phyloP scores from a whole-genome alignment of 1,284 basidiomycete genomes.

The Apiotrichum mycotoxinovorans region DNA sequence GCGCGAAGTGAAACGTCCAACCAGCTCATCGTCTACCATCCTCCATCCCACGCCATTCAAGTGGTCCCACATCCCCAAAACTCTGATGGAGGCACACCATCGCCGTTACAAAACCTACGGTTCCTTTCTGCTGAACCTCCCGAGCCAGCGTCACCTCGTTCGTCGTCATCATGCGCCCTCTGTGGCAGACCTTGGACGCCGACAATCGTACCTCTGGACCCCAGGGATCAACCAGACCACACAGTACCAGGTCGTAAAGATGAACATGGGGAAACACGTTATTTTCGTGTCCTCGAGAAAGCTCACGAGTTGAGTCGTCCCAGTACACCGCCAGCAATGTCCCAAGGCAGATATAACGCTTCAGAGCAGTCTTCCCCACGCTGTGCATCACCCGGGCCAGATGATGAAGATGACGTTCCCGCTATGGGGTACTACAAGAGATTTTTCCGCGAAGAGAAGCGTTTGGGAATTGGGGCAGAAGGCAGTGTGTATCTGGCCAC shows the following conservation, averaged over 20 bases:
- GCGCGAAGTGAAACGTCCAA: conserved; percentile 59
- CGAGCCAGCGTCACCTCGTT: not conserved
- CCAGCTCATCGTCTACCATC: conserved; percentile 84
- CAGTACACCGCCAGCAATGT: conserved; percentile 24
- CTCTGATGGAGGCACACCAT: conserved; percentile 25
- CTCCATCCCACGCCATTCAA: conserved; percentile 75
- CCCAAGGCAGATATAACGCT: conserved; percentile 43
- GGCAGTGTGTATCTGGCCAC: conserved; percentile 66
- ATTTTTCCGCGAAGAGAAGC: conserved; percentile 82
- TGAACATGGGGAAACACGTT: conserved; percentile 15
- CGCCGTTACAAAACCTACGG: conserved; percentile 45
- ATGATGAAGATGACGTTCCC: conserved; percentile 28
- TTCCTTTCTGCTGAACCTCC: conserved; percentile 11
- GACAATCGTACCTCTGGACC: not conserved
- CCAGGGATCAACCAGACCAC: not conserved
- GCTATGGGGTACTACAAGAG: conserved; percentile 56
- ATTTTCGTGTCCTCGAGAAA: conserved; percentile 44
- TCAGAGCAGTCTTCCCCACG: not conserved
- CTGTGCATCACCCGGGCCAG: no score
- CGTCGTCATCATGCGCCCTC: conserved; percentile 27
- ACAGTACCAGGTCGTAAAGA: not conserved
- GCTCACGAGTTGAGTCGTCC: conserved; percentile 44
- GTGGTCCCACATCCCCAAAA: conserved; percentile 49
- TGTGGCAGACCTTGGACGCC: conserved; percentile 28
- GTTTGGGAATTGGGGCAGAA: conserved; percentile 86